These are phyloP conservation scores for Colletotrichum liaoningense DNA, from an alignment of 2,329 filamentous ascomycete genomes.

Conservation along the genomic window DNA sequence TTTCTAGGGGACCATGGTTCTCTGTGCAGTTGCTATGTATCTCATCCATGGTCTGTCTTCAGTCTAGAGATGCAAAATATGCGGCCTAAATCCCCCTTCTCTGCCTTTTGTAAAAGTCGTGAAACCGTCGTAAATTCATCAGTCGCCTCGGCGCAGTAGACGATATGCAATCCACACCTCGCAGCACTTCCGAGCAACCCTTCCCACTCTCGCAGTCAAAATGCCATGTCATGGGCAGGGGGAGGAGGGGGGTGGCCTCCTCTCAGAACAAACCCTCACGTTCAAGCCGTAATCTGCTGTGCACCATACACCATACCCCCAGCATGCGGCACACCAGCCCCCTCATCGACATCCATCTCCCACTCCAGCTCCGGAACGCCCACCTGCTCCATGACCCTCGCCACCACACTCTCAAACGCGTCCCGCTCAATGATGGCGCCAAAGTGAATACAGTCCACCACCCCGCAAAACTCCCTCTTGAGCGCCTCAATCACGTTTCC, in stretches of 20 bases:
- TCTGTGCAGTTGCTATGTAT: neutral
- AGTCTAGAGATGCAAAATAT: neutral
- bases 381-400: slow-evolving; percentile 49
- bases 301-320: neutral
- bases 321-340: neutral
- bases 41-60: neutral
- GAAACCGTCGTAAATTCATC: neutral
- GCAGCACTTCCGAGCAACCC: no score
- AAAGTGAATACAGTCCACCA: slow-evolving; percentile 59
- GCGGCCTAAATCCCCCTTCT: neutral
- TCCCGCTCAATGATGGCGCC: slow-evolving; percentile 59
- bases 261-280: no score
- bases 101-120: neutral
- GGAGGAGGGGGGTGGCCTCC: no score
- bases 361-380: slow-evolving; percentile 22
- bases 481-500: slow-evolving; percentile 49
- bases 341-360: slow-evolving; percentile 18
- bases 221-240: no score
- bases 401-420: slow-evolving; percentile 59
- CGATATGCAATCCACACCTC: neutral
- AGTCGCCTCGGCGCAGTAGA: neutral
- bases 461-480: slow-evolving; percentile 53
- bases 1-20: neutral
- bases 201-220: no score
- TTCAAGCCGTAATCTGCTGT: slow-evolving; percentile 12